Evolutionary conservation across 257 asterid species (phyloP).

Genomic region (Lycium ferocissimum): DNA sequence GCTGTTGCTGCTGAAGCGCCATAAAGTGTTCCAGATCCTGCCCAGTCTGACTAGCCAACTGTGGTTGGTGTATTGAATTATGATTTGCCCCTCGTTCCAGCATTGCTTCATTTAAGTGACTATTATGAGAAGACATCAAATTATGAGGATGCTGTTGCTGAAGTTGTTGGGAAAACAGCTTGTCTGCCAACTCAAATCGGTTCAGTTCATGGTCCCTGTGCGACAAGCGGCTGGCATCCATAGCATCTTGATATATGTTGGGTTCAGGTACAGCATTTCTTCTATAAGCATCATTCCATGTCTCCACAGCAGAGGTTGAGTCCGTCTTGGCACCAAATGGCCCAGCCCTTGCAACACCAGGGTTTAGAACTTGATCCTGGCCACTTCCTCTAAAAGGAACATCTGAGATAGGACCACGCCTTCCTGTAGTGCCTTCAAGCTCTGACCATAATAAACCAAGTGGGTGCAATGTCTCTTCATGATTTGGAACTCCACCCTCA

Average conservation of each 20-base stretch:
- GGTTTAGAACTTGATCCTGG: slow-evolving; percentile 52
- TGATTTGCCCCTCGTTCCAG: slow-evolving; percentile 57
- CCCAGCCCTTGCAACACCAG: slow-evolving; percentile 56
- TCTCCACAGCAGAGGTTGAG: slow-evolving; percentile 55
- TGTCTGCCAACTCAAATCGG: slow-evolving; percentile 68
- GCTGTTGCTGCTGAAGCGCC: slow-evolving; percentile 79
- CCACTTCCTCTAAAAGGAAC: slow-evolving; percentile 38
- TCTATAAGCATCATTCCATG: slow-evolving; percentile 65
- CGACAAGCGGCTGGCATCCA: slow-evolving; percentile 58
- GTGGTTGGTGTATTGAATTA: slow-evolving; percentile 68
- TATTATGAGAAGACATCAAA: slow-evolving; percentile 57
- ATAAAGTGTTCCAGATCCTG: slow-evolving; percentile 71
- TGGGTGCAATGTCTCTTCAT: slow-evolving; percentile 68
- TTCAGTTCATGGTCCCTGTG: slow-evolving; percentile 61
- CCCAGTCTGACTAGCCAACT: slow-evolving; percentile 59
- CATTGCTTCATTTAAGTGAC: slow-evolving; percentile 62
- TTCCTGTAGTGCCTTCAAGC: slow-evolving; percentile 69
- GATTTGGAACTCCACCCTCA: slow-evolving; percentile 53
- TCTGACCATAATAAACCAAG: slow-evolving; percentile 90
- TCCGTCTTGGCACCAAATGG: slow-evolving; percentile 54
- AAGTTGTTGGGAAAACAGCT: slow-evolving; percentile 60
- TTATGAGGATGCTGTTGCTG: slow-evolving; percentile 65
- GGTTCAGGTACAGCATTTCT: slow-evolving; percentile 57
- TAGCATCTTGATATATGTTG: slow-evolving; percentile 57
- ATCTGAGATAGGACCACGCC: slow-evolving; percentile 47